phyloP scores from a whole-genome alignment of 2,329 filamentous ascomycete species.

The Xylariaceae sp. region DNA sequence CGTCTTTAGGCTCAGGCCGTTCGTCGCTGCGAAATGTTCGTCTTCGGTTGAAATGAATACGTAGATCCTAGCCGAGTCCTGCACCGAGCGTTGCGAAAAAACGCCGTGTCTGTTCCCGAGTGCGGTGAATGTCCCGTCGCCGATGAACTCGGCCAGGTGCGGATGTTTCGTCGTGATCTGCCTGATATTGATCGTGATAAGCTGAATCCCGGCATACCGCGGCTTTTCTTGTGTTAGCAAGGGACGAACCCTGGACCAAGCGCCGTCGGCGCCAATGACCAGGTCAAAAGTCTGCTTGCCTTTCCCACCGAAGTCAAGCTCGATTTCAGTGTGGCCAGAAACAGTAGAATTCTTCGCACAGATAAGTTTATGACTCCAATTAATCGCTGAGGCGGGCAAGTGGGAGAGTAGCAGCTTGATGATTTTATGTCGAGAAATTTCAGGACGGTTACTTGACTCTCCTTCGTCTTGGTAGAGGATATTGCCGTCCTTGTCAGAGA shows the following conservation, averaged over 20 bases:
- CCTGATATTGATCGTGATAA: conserved; percentile 40
- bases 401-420: conserved; percentile 38
- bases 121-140: conserved; percentile 41
- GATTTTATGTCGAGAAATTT: conserved; percentile 44
- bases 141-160: conserved; percentile 43
- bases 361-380: conserved; percentile 44
- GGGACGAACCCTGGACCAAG: conserved; percentile 43
- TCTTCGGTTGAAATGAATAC: conserved; percentile 30
- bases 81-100: conserved; percentile 36
- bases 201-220: conserved; percentile 43
- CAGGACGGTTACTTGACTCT: conserved; percentile 33
- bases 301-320: conserved; percentile 12
- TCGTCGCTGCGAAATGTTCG: conserved; percentile 24
- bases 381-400: conserved; percentile 38
- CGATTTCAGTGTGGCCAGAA: background rate
- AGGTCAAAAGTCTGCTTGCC: conserved; percentile 38
- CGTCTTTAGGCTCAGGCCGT: conserved; percentile 6
- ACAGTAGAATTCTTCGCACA: conserved; percentile 5
- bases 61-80: conserved; percentile 34
- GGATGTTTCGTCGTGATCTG: conserved; percentile 41
- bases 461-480: conserved; percentile 27
- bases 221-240: conserved; percentile 42
- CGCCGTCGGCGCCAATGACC: conserved; percentile 45
- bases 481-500: conserved; percentile 38
- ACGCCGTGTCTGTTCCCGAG: conserved; percentile 38